Conservation (phyloP, 2,329 filamentous ascomycete species). For the Metarhizium rileyi region DNA sequence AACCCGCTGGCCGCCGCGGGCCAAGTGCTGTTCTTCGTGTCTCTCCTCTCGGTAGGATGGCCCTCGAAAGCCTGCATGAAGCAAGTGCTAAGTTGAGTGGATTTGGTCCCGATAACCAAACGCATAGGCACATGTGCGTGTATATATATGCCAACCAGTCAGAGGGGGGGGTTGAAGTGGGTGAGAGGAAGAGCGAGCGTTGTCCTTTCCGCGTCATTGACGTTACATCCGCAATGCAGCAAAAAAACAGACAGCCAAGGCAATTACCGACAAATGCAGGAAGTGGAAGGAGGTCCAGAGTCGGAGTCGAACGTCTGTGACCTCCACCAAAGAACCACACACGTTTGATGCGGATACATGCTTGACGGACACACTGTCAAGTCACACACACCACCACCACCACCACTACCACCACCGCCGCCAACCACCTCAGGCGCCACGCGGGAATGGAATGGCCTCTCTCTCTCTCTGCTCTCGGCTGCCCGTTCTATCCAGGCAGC, state of each 20-base stretch:
- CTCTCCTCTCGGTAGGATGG: slow-evolving; percentile 5
- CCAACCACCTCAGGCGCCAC: slow-evolving; percentile 9
- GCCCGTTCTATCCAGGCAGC: neutral
- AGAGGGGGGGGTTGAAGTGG: neutral
- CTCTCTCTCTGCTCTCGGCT: neutral
- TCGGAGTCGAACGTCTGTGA: slow-evolving; percentile 7
- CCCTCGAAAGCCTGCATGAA: slow-evolving; percentile 3
- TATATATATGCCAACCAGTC: slow-evolving; percentile 7
- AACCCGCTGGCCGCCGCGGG: slow-evolving; percentile 10
- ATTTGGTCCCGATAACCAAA: neutral
- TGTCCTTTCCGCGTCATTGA: slow-evolving; percentile 15
- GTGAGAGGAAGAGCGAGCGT: neutral
- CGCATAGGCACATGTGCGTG: slow-evolving; percentile 6
- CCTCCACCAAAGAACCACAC: slow-evolving; percentile 7
- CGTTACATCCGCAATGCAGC: slow-evolving; percentile 15
- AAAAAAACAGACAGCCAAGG: slow-evolving; percentile 6
- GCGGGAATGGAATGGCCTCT: slow-evolving; percentile 2
- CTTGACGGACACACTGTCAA: slow-evolving; percentile 3
- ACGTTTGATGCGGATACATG: slow-evolving; percentile 3
- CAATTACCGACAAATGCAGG: slow-evolving; percentile 11
- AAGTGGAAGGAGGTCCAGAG: slow-evolving; percentile 5
- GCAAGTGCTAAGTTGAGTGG: slow-evolving; percentile 4
- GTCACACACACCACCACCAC: slow-evolving; percentile 4
- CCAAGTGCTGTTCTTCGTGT: slow-evolving; percentile 3
- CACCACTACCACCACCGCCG: slow-evolving; percentile 8